phyloP scores from a whole-genome alignment of 805 yeast genomes.

The Pichia kluyveri region DNA sequence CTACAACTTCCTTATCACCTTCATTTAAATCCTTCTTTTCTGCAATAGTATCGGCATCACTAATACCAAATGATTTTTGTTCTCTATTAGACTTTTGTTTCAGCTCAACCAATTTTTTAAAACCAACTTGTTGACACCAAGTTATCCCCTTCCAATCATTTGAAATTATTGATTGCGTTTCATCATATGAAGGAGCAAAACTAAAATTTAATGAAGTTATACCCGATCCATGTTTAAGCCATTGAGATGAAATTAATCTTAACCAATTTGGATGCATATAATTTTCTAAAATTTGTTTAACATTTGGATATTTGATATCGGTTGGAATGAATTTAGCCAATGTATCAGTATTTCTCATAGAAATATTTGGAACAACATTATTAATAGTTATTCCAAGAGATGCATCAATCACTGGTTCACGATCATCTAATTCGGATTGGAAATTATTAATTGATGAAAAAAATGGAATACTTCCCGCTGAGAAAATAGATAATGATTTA shows the following conservation, averaged over 20 bases:
- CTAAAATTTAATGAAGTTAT: constrained; percentile 33
- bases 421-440: constrained; percentile 66
- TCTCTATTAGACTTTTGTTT: neutral
- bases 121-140: constrained; percentile 49
- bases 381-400: constrained; percentile 46
- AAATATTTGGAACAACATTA: constrained; percentile 52
- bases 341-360: constrained; percentile 28
- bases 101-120: constrained; percentile 25
- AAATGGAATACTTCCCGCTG: constrained; percentile 62
- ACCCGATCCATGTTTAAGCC: constrained; percentile 40
- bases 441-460: constrained; percentile 60
- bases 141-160: constrained; percentile 40
- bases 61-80: too few species aligned
- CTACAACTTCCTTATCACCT: too few species aligned
- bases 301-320: constrained; percentile 11
- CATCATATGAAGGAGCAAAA: constrained; percentile 63
- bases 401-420: constrained; percentile 59
- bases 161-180: constrained; percentile 44
- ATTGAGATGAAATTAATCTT: constrained; percentile 52
- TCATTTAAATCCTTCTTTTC: neutral
- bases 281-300: constrained; percentile 32
- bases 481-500: constrained; percentile 56
- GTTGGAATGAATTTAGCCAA: constrained; percentile 38
- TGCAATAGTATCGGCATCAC: too few species aligned
- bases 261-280: constrained; percentile 58